Evolutionary conservation across 1,284 basidiomycete genomes (phyloP).

Genomic region (Rugosomyces carneus): DNA sequence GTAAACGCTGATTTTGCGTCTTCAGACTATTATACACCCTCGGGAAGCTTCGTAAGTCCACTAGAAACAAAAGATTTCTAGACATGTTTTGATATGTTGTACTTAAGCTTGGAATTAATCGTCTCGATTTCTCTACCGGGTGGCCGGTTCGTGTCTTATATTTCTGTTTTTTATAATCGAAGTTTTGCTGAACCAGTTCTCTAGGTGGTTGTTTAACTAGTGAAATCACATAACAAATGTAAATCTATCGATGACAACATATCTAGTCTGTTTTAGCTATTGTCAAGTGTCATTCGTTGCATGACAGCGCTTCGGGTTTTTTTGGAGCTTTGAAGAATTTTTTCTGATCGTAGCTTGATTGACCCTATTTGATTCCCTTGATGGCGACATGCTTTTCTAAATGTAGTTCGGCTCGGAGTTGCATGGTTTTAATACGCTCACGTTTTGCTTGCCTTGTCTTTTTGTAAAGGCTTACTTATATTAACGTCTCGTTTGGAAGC

Average conservation of each 20-base stretch:
- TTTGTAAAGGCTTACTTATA: not conserved
- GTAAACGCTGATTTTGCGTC: not conserved
- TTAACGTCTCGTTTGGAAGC: not conserved
- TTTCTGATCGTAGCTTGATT: not conserved
- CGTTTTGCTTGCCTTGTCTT: no score
- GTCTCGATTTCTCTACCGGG: constrained; percentile 36
- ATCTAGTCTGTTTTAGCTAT: no score
- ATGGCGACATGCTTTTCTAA: constrained; percentile 6
- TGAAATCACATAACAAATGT: no score
- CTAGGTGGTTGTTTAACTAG: constrained; percentile 9
- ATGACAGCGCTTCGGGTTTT: not conserved
- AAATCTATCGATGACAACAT: no score
- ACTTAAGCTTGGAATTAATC: constrained; percentile 39
- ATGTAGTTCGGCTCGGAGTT: not conserved
- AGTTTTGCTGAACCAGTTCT: not conserved
- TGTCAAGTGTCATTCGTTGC: no score
- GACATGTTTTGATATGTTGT: not conserved
- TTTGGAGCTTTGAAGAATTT: not conserved
- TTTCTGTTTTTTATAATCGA: constrained; percentile 6
- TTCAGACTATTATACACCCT: constrained; percentile 41
- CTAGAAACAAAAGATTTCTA: not conserved
- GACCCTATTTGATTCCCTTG: constrained; percentile 9
- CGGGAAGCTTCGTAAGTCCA: constrained; percentile 18
- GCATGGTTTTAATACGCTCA: not conserved
- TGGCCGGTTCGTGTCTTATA: constrained; percentile 36